phyloP scores from a whole-genome alignment of 1,284 basidiomycete genomes.

The Sporisorium reilianum region DNA sequence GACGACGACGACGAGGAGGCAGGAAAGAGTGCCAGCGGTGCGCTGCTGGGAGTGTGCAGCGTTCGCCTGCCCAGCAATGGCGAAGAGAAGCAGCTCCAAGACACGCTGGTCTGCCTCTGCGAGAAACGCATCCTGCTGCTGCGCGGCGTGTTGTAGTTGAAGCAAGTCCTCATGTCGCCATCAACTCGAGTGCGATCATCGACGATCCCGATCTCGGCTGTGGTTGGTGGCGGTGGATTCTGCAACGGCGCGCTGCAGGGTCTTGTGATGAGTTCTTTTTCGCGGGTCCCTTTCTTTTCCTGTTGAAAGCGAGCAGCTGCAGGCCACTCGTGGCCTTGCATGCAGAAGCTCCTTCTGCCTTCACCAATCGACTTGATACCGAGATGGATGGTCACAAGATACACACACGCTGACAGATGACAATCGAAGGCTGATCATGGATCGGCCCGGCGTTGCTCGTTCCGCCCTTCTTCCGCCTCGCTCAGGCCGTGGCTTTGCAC shows the following conservation, averaged over 20 bases:
- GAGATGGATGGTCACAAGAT: not conserved
- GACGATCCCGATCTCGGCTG: not conserved
- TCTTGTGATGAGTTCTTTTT: slow-evolving; percentile 23
- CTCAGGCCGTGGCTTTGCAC: no score
- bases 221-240: not conserved
- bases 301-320: not conserved
- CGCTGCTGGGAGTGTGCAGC: slow-evolving; percentile 38
- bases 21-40: slow-evolving; percentile 16
- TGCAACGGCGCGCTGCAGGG: slow-evolving; percentile 16
- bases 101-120: slow-evolving; percentile 41
- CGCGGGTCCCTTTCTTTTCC: not conserved
- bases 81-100: slow-evolving; percentile 2
- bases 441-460: not conserved
- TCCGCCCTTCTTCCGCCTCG: no score
- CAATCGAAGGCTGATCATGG: not conserved
- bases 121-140: slow-evolving; percentile 40
- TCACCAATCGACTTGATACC: not conserved
- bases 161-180: not conserved
- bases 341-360: not conserved
- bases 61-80: slow-evolving; percentile 8
- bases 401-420: not conserved
- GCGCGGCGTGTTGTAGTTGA: slow-evolving; percentile 31
- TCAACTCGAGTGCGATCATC: not conserved
- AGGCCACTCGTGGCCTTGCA: slow-evolving; percentile 34
- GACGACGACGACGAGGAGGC: not conserved